Percentiles rank a stretch among this genome's conserved stretches.
These are phyloP conservation scores for Centrapalus pauciflorus DNA, from an alignment of 129 eudicot genomes.

Conservation along the genomic window DNA sequence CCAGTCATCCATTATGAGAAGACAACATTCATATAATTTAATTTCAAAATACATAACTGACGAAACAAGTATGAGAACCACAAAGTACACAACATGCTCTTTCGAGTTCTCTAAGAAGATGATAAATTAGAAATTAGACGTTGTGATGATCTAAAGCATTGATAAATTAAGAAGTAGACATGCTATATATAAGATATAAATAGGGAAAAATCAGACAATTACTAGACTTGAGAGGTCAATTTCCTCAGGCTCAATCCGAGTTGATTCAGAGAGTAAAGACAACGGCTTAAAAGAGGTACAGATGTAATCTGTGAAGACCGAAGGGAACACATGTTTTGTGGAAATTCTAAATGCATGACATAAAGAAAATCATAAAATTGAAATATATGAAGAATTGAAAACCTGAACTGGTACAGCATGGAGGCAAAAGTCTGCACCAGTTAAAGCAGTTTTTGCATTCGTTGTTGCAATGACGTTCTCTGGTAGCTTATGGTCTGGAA, in stretches of 20 bases:
- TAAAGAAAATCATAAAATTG: background rate
- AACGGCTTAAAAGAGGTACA: background rate
- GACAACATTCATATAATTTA: background rate
- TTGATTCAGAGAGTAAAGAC: background rate
- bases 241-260: background rate
- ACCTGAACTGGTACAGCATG: constrained; percentile 99
- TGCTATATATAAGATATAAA: background rate
- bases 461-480: constrained; percentile 84
- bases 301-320: background rate
- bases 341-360: background rate
- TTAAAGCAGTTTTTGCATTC: constrained; percentile 79
- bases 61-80: background rate
- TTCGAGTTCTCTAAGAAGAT: background rate
- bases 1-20: constrained; percentile 1
- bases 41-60: background rate
- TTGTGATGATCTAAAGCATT: background rate
- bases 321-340: background rate
- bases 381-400: constrained; percentile 15
- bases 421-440: constrained; percentile 85
- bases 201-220: background rate
- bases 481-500: constrained; percentile 82
- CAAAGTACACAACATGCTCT: background rate
- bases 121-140: background rate
- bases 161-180: background rate
- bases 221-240: background rate